Conservation (phyloP, 1,284 basidiomycete species). For the Acaromyces ingoldii region DNA sequence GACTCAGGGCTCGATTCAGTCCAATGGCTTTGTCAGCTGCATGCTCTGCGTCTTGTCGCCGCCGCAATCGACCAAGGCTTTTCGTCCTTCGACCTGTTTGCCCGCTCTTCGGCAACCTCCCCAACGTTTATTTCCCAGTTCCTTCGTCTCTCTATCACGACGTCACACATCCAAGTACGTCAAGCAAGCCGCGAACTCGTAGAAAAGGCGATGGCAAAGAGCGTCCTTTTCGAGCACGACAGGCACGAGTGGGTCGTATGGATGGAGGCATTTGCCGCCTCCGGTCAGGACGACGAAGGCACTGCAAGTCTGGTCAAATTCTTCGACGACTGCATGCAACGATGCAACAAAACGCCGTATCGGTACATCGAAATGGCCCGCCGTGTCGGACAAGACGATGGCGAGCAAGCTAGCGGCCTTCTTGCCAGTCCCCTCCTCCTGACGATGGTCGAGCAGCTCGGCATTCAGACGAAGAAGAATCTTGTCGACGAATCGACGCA, state of each 20-base stretch:
- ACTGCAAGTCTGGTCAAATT: slow-evolving; percentile 66
- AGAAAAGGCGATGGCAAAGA: slow-evolving; percentile 56
- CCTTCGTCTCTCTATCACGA: too few relatives aligned
- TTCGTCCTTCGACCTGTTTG: slow-evolving; percentile 55
- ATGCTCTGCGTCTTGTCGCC: slow-evolving; percentile 61
- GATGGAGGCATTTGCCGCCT: slow-evolving; percentile 61
- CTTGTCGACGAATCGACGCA: slow-evolving; percentile 14
- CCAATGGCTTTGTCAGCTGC: slow-evolving; percentile 70
- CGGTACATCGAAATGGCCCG: slow-evolving; percentile 73
- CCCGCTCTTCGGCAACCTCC: slow-evolving; percentile 56
- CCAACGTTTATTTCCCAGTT: slow-evolving; percentile 16
- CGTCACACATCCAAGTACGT: slow-evolving; percentile 25
- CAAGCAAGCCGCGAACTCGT: slow-evolving; percentile 22
- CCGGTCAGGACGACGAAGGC: too few relatives aligned
- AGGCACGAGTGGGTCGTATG: slow-evolving; percentile 68
- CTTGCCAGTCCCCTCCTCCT: slow-evolving; percentile 25
- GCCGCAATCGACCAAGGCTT: slow-evolving; percentile 14
- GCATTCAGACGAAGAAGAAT: slow-evolving; percentile 25
- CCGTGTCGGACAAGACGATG: slow-evolving; percentile 25
- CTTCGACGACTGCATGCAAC: slow-evolving; percentile 77
- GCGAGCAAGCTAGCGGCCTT: background rate
- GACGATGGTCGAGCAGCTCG: slow-evolving; percentile 30
- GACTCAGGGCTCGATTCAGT: too few relatives aligned
- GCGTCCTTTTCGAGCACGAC: slow-evolving; percentile 77
- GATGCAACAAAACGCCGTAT: slow-evolving; percentile 79